Base-by-base conservation (phyloP, 108 stramenopile genomes). In the Discostella pseudostelligera region DNA sequence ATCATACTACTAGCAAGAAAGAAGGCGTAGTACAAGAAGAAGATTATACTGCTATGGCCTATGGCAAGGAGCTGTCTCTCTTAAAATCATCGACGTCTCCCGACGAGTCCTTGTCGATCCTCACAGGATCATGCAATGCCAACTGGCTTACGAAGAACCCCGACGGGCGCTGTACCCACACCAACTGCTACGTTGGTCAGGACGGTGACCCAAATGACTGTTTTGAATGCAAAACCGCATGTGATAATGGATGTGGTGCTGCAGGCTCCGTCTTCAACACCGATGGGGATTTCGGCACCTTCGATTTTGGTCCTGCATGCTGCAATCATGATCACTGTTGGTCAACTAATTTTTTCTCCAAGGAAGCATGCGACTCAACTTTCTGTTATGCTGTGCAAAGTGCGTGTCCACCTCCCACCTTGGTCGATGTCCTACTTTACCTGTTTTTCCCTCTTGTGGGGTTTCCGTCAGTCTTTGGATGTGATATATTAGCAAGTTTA, bases 161-260 rank as follows among this genome's bases (percentile, higher is more conserved):
- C 8, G 46, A 47, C 7, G 46, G 46, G 16, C 16, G 16, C 46
- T 47, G 46, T 47, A 8, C 46, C 46, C 21, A 21, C 46, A 47
- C 46, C 46, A 47, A 47, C 46, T 47, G 46, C 21, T 47, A 47
- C 16, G 46, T 47, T 47, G 46, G 46, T 16, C n/a, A 16, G n/a
- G 16, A 47, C 21, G 46, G 46, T 21, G 46, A 16, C 46, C 8
- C 12, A 47, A 47, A 7, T 7, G 21, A 47, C 16, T 47, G 46
- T 21, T 47, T 47, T 47, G 17, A 7, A 17, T 47, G 46, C 46
- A 47, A 47, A 21, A 21, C 12, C n/a, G 16, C 12, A 47, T 47
- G 46, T 47, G 46, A 47, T n/a, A 13, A 47, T 21, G 46, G 46
- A 47, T 47, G 46, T 47, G 46, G 46, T 21, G 14, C 46, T 17